These are phyloP conservation scores for Lentinula sp. DNA, from an alignment of 768 basidiomycete species.

Conservation along the genomic window DNA sequence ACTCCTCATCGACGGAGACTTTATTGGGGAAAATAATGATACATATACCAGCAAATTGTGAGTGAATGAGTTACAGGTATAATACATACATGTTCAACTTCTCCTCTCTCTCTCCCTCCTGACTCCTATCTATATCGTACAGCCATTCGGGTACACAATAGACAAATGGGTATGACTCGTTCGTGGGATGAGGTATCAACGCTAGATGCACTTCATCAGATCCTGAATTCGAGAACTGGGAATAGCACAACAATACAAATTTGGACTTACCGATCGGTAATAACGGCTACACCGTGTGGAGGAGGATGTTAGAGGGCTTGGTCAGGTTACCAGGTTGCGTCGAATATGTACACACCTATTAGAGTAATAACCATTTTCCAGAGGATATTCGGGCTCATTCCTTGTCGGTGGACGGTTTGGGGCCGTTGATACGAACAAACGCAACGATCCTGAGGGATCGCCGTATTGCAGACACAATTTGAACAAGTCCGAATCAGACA, in stretches of 20 bases:
- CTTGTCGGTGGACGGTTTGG: conserved; percentile 32
- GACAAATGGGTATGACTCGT: neutral
- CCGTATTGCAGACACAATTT: conserved; percentile 37
- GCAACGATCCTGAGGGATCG: conserved; percentile 42
- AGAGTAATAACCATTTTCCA: neutral
- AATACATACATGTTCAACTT: neutral
- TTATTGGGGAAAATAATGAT: neutral
- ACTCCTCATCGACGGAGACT: too few species aligned
- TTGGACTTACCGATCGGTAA: conserved; percentile 1
- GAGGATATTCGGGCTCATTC: conserved; percentile 8
- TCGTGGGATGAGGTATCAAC: neutral
- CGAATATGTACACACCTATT: neutral
- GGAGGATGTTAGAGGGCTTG: neutral
- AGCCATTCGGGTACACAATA: neutral
- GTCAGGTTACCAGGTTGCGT: neutral
- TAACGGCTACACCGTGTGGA: neutral
- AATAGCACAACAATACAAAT: neutral
- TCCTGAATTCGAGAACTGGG: neutral
- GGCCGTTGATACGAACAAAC: conserved; percentile 43
- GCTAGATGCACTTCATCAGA: neutral
- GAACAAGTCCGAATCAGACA: conserved; percentile 34
- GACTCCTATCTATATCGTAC: neutral
- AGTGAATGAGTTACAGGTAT: neutral
- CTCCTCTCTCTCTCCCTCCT: neutral
- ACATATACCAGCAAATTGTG: neutral